A percentile compares a stretch with the other conserved stretches of the same genome.
These are phyloP conservation scores for Quercus suber DNA, from an alignment of 306 rosid species.

Conservation along the genomic window DNA sequence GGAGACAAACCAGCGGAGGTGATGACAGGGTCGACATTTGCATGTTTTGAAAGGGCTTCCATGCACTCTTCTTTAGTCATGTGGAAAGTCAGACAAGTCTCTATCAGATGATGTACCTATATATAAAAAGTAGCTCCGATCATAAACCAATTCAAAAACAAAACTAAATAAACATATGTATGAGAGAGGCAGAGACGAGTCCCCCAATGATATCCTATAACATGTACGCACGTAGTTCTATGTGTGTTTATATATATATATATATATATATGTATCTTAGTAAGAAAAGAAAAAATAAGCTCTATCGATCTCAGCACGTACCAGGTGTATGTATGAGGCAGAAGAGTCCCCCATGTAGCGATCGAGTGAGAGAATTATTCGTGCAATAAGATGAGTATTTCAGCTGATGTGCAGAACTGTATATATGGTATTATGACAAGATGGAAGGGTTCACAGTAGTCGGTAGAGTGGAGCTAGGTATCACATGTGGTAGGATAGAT, in stretches of 20 bases:
- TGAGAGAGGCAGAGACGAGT: too few species aligned
- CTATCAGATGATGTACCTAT: slow-evolving; percentile 90
- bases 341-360: slow-evolving; percentile 62
- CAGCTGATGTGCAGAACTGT: neutral
- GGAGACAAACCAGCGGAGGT: slow-evolving; percentile 70
- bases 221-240: too few species aligned
- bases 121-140: slow-evolving; percentile 4
- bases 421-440: slow-evolving; percentile 1
- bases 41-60: slow-evolving; percentile 92
- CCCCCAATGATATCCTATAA: neutral
- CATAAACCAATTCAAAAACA: neutral
- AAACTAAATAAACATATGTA: too few species aligned
- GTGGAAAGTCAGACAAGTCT: slow-evolving; percentile 81
- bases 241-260: too few species aligned
- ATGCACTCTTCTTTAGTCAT: slow-evolving; percentile 89
- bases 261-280: too few species aligned
- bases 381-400: neutral
- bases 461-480: slow-evolving; percentile 35
- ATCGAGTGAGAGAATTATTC: neutral
- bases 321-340: slow-evolving; percentile 90
- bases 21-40: slow-evolving; percentile 73
- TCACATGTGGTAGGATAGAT: slow-evolving; percentile 90
- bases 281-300: neutral
- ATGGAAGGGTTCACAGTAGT: too few species aligned
- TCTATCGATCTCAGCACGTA: slow-evolving; percentile 12